Evolutionary conservation across 306 rosid genomes (phyloP), one percentile per base, ranked within the genome.

Genomic region (Chamaecrista fasciculata): DNA sequence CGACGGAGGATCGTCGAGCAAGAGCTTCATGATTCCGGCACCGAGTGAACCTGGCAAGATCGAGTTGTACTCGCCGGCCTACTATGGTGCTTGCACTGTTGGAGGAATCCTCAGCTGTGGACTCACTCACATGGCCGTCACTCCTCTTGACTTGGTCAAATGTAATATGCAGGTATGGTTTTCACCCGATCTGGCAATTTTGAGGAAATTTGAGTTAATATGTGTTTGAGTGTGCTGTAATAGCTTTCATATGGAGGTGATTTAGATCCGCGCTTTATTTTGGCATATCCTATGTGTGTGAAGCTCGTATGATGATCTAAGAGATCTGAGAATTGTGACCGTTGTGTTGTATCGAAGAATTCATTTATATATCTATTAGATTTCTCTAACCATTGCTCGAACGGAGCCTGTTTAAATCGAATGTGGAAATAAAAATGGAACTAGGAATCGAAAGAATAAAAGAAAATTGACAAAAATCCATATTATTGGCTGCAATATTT

Each of bases 81-180:
- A 87, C 95, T 95, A 87, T 71, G 96, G 87, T 42, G 96, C 97
- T 46, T 91, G 96, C 37, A 89, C 99, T 2, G 81, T 69, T 15
- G 99, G 99, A 9, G 99, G 99, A 18, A 91, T 82, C 60, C 86
- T 95, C 23, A 75, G 96, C 78, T 95, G 97, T 21, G 97, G 99
- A 12, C 97, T 87, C 80, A 89, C 97, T 78, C 99, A 91, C 87
- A 95, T 25, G 95, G 37, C 93, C 33, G 96, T 89, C 78, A 91
- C 99, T 78, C 99, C 99, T 76, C 99, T 91, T 71, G 99, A 95
- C 66, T 83, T 95, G 5, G 96, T 95, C 86, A 95, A 91, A 80
- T 95, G 99, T 74, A 95, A 95, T 76, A 95, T 95, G 96, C 99
- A 91, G 99, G 97, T 70, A 24, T 24, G 28, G 6, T 9, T 61